Conservation (phyloP, 495 filamentous ascomycete species). For the Trichoderma gamsii region DNA sequence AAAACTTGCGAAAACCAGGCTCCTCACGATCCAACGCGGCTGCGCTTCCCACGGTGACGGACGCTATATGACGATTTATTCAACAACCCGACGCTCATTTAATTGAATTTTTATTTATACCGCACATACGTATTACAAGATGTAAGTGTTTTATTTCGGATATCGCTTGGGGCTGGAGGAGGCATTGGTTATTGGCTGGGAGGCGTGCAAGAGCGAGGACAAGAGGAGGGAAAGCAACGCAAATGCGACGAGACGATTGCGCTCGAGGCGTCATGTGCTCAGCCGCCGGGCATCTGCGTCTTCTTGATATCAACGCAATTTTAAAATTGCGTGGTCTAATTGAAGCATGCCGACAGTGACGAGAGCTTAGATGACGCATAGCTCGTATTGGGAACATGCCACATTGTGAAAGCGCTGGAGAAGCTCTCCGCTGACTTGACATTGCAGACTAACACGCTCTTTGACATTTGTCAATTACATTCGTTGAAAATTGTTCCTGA, state of each 20-base stretch:
- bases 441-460: neutral
- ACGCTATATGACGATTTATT: conserved; percentile 10
- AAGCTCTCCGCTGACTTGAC: neutral
- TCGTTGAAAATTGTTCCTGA: conserved; percentile 12
- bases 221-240: neutral
- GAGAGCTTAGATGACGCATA: neutral
- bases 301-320: neutral
- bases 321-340: neutral
- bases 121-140: conserved; percentile 2
- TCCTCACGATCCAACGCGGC: neutral
- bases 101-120: neutral
- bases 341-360: neutral
- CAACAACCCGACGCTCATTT: conserved; percentile 1
- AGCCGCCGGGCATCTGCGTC: neutral
- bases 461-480: conserved; percentile 16
- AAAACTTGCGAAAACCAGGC: conserved; percentile 1
- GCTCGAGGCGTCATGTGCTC: neutral
- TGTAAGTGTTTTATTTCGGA: neutral
- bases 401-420: neutral
- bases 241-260: neutral
- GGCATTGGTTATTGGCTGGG: neutral
- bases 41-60: neutral
- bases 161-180: neutral
- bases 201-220: neutral
- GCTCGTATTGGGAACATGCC: neutral